Base-by-base conservation (phyloP, 2,329 filamentous ascomycete genomes). In the Ophiocordyceps camponoti-leonardi region DNA sequence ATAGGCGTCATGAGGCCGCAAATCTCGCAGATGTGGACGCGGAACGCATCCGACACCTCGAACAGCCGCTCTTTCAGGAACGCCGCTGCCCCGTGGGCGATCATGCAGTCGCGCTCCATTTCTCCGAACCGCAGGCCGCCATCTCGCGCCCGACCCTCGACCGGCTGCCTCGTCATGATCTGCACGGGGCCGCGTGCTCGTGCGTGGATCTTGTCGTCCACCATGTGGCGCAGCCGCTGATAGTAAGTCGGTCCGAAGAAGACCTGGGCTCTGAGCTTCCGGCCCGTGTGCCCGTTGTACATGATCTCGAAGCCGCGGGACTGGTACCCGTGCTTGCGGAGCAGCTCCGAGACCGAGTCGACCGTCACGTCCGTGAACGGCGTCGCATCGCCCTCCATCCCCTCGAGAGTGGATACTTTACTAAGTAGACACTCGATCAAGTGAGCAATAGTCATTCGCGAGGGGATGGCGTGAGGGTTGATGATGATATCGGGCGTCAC, bases 21-120 rank as follows among this genome's bases (percentile, higher is more conserved):
- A 58, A 96, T 93, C 66, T 98, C 92, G 68, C 92, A 98, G 58
- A 98, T 83, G 65, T 98, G 92, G 48, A 98, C 92, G 63, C 88
- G 77, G 75, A 96, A 98, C 35, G 92, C 90, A 68, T 98, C 92
- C 45, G 86, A 94, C 44, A 98, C 92, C 62, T 96, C 90, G 58
- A 98, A 95, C 48, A 98, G 68, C 57, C 92, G 79, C 71, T 98
- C 92, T 69, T 98, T 98, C 59, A 98, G 68, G 75, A 98, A 98
- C 2, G 88, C 83, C 46, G 86, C 90, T 4, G 93, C 92, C 61
- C 92, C 92, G 62, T 98, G 93, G n/a, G 93, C 87, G 70, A 98
- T 98, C 92, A 98, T 98, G 64, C 92, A 98, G 77, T 98, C 93
- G 69, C 93, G 90, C 67, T 98, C 93, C 92, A 98, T 98, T 73